Base-by-base conservation (phyloP, 2,329 filamentous ascomycete genomes). In the Penicillium sp. region DNA sequence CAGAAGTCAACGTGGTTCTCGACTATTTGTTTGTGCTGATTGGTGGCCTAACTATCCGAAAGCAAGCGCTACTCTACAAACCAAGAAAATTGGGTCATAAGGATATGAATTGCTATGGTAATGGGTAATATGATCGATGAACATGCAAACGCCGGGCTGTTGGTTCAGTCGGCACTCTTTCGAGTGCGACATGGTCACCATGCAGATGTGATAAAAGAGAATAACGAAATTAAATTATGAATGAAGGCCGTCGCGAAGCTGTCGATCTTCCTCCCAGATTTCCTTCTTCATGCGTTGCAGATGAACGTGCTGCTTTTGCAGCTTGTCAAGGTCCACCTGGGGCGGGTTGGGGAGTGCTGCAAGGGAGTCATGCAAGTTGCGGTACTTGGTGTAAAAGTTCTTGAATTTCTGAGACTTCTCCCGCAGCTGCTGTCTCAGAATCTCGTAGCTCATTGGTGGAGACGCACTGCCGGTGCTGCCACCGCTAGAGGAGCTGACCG, bases 281-380 rank as follows among this genome's bases (percentile, higher is more conserved):
- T 85, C 81, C 57, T 77, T 72, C 74, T 86, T 86, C 79, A 84
- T 82, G 61, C 76, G 76, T 63, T 81, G 76, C 45, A 85, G 69
- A 61, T 77, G 75, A 62, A 72, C 70, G 67, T 85, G 82, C 78
- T 83, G 82, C 56, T 73, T 76, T 65, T 79, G 78, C 51, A 87
- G 66, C 56, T 78, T 75, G 42, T 81, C 77, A 57, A 83, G 71
- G 63, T 86, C 81, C 22, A 77, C 72, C 47, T 74, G 76, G 9
- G 81, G 76, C 4, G 79, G 74, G 53, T 77, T 71, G 32, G 74
- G 59, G 35, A 72, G 70, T 7, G 67, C 64, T 20, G 71, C 69
- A 58, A 81, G 63, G 50, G 72, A 67, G 37, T 81, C 79, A 67
- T 86, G 83, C 63, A 85, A 68, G 63, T 78, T 71, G 62, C 79